Conservation (phyloP, 2,329 filamentous ascomycete genomes). For the Dothistroma pini region DNA sequence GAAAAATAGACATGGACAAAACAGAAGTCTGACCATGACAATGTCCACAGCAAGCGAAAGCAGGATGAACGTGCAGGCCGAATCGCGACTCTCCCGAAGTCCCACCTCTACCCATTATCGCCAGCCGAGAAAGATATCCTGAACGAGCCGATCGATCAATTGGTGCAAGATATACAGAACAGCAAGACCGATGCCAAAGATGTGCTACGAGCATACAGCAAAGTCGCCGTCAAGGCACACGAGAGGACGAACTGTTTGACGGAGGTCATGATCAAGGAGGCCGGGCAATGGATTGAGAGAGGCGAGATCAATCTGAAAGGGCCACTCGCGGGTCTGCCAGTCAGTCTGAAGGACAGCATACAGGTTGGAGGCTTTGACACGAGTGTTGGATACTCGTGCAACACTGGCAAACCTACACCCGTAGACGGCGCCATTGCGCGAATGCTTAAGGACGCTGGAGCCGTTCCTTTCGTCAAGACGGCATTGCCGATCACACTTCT, state of each 20-base stretch:
- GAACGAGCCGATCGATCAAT: conserved; percentile 67
- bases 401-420: conserved; percentile 62
- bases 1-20: neutral
- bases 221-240: conserved; percentile 79
- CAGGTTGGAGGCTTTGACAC: conserved; percentile 79
- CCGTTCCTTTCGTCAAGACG: conserved; percentile 89
- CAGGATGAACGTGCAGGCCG: conserved; percentile 68
- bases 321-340: conserved; percentile 79
- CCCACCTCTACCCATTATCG: conserved; percentile 65
- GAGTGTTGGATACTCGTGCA: conserved; percentile 73
- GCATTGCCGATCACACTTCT: conserved; percentile 82
- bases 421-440: conserved; percentile 70
- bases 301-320: conserved; percentile 68
- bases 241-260: conserved; percentile 86
- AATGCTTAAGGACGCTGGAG: conserved; percentile 79
- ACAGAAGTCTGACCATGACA: conserved; percentile 7
- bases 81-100: conserved; percentile 61
- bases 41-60: conserved; percentile 64
- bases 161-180: conserved; percentile 75
- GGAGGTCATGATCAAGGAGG: conserved; percentile 75
- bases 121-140: conserved; percentile 64
- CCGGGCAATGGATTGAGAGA: conserved; percentile 65
- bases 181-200: conserved; percentile 62
- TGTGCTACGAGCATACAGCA: conserved; percentile 81
- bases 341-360: conserved; percentile 75